phyloP scores from a whole-genome alignment of 2,329 filamentous ascomycete species.

The Lasiodiplodia gonubiensis region DNA sequence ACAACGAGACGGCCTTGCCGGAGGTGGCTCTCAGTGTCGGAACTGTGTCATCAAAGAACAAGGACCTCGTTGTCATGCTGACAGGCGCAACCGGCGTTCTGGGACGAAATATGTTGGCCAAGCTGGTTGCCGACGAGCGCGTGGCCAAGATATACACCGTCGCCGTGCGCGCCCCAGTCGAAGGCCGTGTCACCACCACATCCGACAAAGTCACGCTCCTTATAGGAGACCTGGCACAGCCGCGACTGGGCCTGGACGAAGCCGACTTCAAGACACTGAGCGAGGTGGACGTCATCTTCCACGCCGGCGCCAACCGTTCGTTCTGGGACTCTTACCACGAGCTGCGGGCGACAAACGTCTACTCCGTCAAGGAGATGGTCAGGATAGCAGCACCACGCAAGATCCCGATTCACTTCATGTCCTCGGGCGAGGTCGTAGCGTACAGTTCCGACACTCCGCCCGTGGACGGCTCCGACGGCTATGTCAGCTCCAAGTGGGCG shows the following conservation, averaged over 20 bases:
- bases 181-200: not conserved
- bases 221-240: conserved; percentile 45
- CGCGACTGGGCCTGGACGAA: conserved; percentile 32
- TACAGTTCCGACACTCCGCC: not conserved
- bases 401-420: conserved; percentile 34
- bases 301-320: conserved; percentile 35
- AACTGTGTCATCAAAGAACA: not conserved
- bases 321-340: conserved; percentile 38
- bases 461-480: too few species aligned
- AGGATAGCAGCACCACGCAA: conserved; percentile 23
- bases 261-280: not conserved
- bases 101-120: conserved; percentile 28
- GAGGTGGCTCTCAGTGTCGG: too few species aligned
- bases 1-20: not conserved
- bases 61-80: conserved; percentile 24
- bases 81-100: conserved; percentile 34
- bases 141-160: conserved; percentile 52
- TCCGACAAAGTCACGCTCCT: conserved; percentile 33
- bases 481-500: too few species aligned
- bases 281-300: conserved; percentile 32
- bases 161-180: conserved; percentile 41
- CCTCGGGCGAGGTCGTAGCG: conserved; percentile 8
- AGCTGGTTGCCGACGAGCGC: conserved; percentile 40
- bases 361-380: conserved; percentile 21
- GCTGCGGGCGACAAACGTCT: conserved; percentile 37